A percentile compares a stretch with the other conserved stretches of the same genome.
Evolutionary conservation across 345 rosid genomes (phyloP).

Genomic region (Noccaea caerulescens): DNA sequence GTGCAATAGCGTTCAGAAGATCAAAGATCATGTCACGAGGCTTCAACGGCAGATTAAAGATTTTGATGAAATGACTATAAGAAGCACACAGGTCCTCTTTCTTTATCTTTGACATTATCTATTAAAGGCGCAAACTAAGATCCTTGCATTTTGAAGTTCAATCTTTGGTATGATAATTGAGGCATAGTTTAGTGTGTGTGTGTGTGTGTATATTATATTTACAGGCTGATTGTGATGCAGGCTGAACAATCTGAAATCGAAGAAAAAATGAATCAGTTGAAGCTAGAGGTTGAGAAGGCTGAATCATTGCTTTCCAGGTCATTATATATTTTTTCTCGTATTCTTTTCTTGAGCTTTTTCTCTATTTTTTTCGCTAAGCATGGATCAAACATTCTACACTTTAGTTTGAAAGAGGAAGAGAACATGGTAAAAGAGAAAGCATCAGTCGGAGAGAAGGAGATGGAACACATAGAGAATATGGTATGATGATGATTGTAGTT

Average conservation of each 20-base stretch:
- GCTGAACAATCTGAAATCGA: conserved; percentile 78
- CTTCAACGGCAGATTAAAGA: conserved; percentile 68
- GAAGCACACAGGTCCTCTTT: conserved; percentile 71
- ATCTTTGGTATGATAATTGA: conserved; percentile 4
- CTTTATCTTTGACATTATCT: not conserved
- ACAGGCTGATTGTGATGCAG: conserved; percentile 50
- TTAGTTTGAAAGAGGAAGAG: conserved; percentile 77
- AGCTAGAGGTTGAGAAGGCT: conserved; percentile 55
- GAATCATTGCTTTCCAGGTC: conserved; percentile 60
- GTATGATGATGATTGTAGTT: conserved; percentile 44
- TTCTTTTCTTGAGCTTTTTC: not conserved
- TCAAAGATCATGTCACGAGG: conserved; percentile 47
- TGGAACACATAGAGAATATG: conserved; percentile 54
- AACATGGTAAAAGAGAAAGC: conserved; percentile 49
- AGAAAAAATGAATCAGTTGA: conserved; percentile 59
- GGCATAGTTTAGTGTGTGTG: conserved; percentile 8
- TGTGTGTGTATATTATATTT: not conserved
- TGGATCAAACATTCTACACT: conserved; percentile 7
- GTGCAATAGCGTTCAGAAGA: conserved; percentile 47
- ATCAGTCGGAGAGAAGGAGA: conserved; percentile 49
- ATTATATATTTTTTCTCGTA: conserved; percentile 10
- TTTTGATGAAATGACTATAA: conserved; percentile 63
- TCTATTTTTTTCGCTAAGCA: not conserved
- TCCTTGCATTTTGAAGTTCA: conserved; percentile 7
- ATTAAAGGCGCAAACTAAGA: not conserved